Percentiles rank a stretch among this genome's conserved stretches.
These are phyloP conservation scores for Komagataella phaffii DNA, from an alignment of 805 yeast species.

Conservation along the genomic window DNA sequence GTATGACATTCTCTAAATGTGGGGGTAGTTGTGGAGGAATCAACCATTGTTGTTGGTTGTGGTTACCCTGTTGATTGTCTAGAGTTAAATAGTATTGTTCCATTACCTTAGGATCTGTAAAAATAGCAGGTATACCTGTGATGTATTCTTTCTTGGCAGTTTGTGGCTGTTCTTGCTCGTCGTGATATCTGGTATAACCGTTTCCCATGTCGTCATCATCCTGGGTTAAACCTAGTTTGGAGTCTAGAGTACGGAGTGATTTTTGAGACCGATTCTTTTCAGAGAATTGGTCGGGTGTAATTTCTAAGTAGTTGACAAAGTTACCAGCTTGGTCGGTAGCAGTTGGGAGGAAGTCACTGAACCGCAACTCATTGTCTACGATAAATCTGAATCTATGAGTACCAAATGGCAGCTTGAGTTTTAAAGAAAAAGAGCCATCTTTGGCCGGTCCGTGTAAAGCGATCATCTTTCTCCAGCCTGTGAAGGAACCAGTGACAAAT, in stretches of 20 bases:
- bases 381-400: conserved; percentile 90
- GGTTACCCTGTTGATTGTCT: conserved; percentile 48
- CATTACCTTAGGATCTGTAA: conserved; percentile 79
- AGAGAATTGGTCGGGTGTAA: conserved; percentile 12
- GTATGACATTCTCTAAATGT: conserved; percentile 84
- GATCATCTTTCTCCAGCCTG: conserved; percentile 98
- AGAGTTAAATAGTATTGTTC: conserved; percentile 71
- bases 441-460: conserved; percentile 49
- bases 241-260: conserved; percentile 31
- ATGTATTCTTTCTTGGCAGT: conserved; percentile 32
- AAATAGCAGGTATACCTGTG: conserved; percentile 67
- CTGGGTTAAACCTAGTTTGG: conserved; percentile 47
- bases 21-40: conserved; percentile 97
- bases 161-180: conserved; percentile 27
- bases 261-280: conserved; percentile 11
- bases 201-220: conserved; percentile 77
- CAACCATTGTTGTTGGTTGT: conserved; percentile 41
- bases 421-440: conserved; percentile 47
- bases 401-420: conserved; percentile 73
- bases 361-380: conserved; percentile 84
- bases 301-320: conserved; percentile 83
- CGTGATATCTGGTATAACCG: conserved; percentile 68
- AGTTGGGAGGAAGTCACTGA: conserved; percentile 82
- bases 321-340: conserved; percentile 97
- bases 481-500: conserved; percentile 93